Conservation (phyloP, 345 rosid genomes). For the Kernera saxatilis region DNA sequence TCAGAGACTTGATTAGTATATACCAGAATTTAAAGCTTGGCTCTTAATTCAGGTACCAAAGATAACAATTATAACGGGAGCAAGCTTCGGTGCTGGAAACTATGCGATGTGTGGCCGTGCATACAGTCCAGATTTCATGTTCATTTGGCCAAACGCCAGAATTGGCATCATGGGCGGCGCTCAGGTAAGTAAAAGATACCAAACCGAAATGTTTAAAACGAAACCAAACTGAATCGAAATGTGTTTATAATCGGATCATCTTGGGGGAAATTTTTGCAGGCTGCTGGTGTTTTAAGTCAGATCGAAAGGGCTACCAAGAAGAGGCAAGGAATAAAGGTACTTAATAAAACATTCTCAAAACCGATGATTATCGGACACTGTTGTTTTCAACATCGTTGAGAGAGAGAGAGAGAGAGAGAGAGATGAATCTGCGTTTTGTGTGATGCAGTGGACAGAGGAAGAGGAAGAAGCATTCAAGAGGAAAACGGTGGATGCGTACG, state of each 20-base stretch:
- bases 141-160: slow-evolving; percentile 95
- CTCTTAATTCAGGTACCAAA: slow-evolving; percentile 65
- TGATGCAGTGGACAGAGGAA: slow-evolving; percentile 67
- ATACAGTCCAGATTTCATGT: slow-evolving; percentile 79
- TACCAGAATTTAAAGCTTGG: not conserved
- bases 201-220: not conserved
- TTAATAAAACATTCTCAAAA: not conserved
- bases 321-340: slow-evolving; percentile 75
- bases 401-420: not conserved
- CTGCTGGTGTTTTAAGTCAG: slow-evolving; percentile 92
- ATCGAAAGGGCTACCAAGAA: slow-evolving; percentile 84
- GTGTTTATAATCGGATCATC: not conserved
- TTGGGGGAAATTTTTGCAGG: slow-evolving; percentile 40
- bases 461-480: slow-evolving; percentile 69
- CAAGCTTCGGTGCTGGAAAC: slow-evolving; percentile 98
- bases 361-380: not conserved
- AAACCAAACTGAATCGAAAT: not conserved
- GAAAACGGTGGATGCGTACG: slow-evolving; percentile 70
- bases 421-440: not conserved
- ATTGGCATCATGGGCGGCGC: slow-evolving; percentile 97
- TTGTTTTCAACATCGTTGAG: not conserved
- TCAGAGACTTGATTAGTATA: not conserved
- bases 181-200: slow-evolving; percentile 61
- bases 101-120: slow-evolving; percentile 99
- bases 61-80: slow-evolving; percentile 79